Percentiles rank a stretch among this genome's conserved stretches.
phyloP scores from a whole-genome alignment of 163 green algal genomes.

The Prototheca cutis region DNA sequence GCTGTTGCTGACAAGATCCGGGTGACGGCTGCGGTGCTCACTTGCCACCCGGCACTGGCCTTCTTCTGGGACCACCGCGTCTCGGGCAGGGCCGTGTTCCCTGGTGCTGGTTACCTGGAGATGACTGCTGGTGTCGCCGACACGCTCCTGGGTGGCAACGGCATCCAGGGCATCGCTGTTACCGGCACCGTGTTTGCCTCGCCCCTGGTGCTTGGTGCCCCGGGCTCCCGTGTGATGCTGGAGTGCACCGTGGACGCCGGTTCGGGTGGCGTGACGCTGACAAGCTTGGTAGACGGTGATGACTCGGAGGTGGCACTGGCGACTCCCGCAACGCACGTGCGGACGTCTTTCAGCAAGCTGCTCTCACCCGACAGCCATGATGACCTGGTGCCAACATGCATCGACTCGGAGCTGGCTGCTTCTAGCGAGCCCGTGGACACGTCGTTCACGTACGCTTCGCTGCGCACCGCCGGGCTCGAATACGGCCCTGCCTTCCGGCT shows the following conservation, averaged over 20 bases:
- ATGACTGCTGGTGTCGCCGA: slow-evolving; percentile 35
- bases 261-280: neutral
- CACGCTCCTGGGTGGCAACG: slow-evolving; percentile 5
- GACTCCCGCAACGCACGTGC: no score
- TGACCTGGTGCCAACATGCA: no score
- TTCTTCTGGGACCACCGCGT: slow-evolving; percentile 53
- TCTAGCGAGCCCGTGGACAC: slow-evolving; percentile 6
- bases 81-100: slow-evolving; percentile 41
- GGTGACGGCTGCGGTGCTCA: slow-evolving; percentile 5
- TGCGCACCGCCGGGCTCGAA: slow-evolving; percentile 21
- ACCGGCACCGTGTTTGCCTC: slow-evolving; percentile 24
- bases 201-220: slow-evolving; percentile 23
- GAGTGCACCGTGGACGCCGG: slow-evolving; percentile 2
- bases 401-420: slow-evolving; percentile 10
- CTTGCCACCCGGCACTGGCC: slow-evolving; percentile 14
- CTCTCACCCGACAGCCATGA: no score
- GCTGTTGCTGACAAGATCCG: no score
- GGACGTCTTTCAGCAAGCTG: neutral
- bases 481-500: slow-evolving; percentile 22
- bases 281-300: slow-evolving; percentile 1
- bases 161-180: slow-evolving; percentile 3
- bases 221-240: neutral
- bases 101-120: slow-evolving; percentile 69
- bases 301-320: no score
- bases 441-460: slow-evolving; percentile 7